A percentile compares a stretch with the other conserved stretches of the same genome.
These are phyloP conservation scores for Entomophthora muscae DNA, from an alignment of 371 early-diverging fungal genomes.

Conservation along the genomic window DNA sequence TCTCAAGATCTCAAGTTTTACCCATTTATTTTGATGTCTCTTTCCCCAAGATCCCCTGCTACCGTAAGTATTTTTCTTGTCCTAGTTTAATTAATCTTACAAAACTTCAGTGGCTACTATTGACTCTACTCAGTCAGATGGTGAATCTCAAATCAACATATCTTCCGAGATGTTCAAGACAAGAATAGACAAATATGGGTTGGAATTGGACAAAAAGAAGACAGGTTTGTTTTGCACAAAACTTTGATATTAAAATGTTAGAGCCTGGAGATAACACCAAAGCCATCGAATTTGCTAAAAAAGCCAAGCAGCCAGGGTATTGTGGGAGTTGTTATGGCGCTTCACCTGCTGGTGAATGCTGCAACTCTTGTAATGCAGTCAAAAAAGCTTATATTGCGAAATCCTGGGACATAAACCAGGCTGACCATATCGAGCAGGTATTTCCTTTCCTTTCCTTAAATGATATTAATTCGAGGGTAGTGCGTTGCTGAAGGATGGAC, in stretches of 20 bases:
- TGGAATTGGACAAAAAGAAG: constrained; percentile 33
- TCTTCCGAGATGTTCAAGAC: constrained; percentile 65
- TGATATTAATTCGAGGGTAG: constrained; percentile 16
- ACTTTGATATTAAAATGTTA: not conserved
- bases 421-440: constrained; percentile 69
- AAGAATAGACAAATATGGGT: constrained; percentile 49
- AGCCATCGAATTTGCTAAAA: not conserved
- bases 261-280: not conserved
- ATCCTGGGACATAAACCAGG: constrained; percentile 64
- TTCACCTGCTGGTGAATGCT: constrained; percentile 56
- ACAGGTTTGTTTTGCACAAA: constrained; percentile 10
- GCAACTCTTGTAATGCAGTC: constrained; percentile 89
- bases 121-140: constrained; percentile 27
- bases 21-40: constrained; percentile 76
- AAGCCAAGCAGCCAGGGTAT: constrained; percentile 16
- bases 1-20: constrained; percentile 72
- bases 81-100: not conserved
- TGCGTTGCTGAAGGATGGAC: constrained; percentile 76
- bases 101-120: not conserved
- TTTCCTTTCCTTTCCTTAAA: not conserved
- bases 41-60: constrained; percentile 81
- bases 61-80: constrained; percentile 30
- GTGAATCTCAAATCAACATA: constrained; percentile 72
- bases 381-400: constrained; percentile 57
- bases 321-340: constrained; percentile 84